Base-by-base conservation (phyloP, 2,329 filamentous ascomycete species). In the Verticillium klebahnii region DNA sequence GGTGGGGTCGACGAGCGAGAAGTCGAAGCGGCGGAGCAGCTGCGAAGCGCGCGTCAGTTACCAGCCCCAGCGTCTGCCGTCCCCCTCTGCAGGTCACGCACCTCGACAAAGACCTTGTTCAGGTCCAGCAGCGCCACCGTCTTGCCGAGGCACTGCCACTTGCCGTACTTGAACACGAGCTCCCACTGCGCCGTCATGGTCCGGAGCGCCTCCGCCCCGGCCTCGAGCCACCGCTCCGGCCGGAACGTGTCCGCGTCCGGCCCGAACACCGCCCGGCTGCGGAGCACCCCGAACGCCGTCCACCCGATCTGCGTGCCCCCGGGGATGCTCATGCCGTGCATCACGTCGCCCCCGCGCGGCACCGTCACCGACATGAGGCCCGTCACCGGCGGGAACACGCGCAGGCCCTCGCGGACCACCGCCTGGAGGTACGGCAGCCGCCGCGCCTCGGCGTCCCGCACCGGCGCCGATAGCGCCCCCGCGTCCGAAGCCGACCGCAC, bases 181-280 rank as follows among this genome's bases (percentile, higher is more conserved):
- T 81, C 79, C 58, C 76, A 68, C 1, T 74, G 77, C 40, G 69
- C 68, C 32, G 73, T 70, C 72, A 79, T 80, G 3, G 54, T 56
- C 17, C 70, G 69, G 17, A 71, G 67, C 59, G 72, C 67, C 50
- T 73, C 71, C 1, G 70, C 69, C 1, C 68, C 66, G 12, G 69
- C 73, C 61, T 79, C 72, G 12, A 85, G 65, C 80, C 81, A 85
- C 54, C 82, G 74, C 58, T 81, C 81, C 1, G 82, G 83, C 25
- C 75, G 71, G 66, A 79, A 85, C 0, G 75, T 61, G 37, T 75
- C 69, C 2, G 76, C 75, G 62, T 81, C 78, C 1, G 68, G 62
- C 9, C 79, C 78, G 59, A 74, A 76, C 29, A 76, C 66, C 17
- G 64, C 64, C 61, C 75, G 73, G 56, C 74, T 70, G 36, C 73